These are phyloP conservation scores for Debaryomyces coudertii DNA, from an alignment of 1,139 yeast species.

Conservation along the genomic window DNA sequence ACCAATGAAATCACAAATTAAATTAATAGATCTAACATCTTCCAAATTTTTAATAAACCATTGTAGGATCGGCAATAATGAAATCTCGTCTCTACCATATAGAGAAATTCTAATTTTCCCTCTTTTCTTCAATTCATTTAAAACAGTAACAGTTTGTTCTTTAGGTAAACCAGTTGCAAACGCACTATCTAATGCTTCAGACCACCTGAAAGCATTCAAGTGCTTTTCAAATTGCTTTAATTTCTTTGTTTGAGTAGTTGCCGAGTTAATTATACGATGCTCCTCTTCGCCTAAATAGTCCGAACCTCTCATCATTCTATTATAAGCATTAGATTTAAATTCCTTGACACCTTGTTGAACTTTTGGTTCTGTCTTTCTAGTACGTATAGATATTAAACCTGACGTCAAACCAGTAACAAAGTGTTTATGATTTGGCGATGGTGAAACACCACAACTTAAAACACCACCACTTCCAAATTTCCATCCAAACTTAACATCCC, in stretches of 20 bases:
- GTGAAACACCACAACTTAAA: constrained; percentile 85
- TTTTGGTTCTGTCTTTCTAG: constrained; percentile 72
- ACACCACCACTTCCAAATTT: constrained; percentile 90
- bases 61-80: constrained; percentile 79
- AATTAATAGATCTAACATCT: constrained; percentile 74
- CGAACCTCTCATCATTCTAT: constrained; percentile 85
- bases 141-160: constrained; percentile 77
- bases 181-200: constrained; percentile 89
- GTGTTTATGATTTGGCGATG: constrained; percentile 72
- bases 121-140: constrained; percentile 81
- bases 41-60: constrained; percentile 81
- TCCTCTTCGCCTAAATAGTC: constrained; percentile 91
- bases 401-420: constrained; percentile 92
- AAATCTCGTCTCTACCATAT: constrained; percentile 80
- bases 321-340: constrained; percentile 55
- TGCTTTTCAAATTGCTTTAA: constrained; percentile 81
- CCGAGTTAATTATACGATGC: constrained; percentile 66
- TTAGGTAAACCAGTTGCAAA: constrained; percentile 75
- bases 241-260: constrained; percentile 56
- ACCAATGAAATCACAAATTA: constrained; percentile 83
- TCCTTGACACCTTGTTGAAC: constrained; percentile 54
- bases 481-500: constrained; percentile 97
- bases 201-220: constrained; percentile 86
- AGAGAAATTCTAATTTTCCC: constrained; percentile 85
- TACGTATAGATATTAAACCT: constrained; percentile 85